These are phyloP conservation scores for Trypanosoma caninum DNA, from an alignment of 208 protist genomes.

Conservation along the genomic window DNA sequence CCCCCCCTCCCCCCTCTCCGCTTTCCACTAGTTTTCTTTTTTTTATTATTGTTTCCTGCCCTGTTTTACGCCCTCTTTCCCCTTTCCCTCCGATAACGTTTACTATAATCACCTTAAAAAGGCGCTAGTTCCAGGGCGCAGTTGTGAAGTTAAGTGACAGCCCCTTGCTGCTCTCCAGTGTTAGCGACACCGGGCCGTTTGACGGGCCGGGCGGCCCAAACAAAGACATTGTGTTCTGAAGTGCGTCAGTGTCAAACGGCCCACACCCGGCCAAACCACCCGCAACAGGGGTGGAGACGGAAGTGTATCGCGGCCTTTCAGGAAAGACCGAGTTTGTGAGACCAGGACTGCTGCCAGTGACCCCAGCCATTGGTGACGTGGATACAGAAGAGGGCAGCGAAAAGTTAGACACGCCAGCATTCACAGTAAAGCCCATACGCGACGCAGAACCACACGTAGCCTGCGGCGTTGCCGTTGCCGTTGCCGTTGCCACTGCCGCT, in stretches of 20 bases:
- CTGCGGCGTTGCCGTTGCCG: conserved; percentile 3
- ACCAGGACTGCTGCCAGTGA: conserved; percentile 1
- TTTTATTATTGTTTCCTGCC: not conserved
- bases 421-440: conserved; percentile 8
- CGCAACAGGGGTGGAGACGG: conserved; percentile 14
- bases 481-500: conserved; percentile 9
- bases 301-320: conserved; percentile 25
- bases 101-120: not conserved
- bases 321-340: conserved; percentile 4
- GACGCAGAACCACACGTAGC: no score
- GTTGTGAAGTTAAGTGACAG: conserved; percentile 25
- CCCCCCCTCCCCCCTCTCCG: no score
- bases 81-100: not conserved
- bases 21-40: not conserved
- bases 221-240: not conserved
- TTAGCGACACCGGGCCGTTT: not conserved
- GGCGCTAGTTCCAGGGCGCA: conserved; percentile 20
- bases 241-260: conserved; percentile 2
- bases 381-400: conserved; percentile 11
- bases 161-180: not conserved
- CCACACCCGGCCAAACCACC: not conserved
- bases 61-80: not conserved
- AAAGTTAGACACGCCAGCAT: conserved; percentile 7
- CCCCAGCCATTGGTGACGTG: conserved; percentile 10
- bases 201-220: conserved; percentile 3